Percentiles rank a stretch among this genome's conserved stretches.
phyloP scores from a whole-genome alignment of 768 basidiomycete species.

The Amanita thiersii region DNA sequence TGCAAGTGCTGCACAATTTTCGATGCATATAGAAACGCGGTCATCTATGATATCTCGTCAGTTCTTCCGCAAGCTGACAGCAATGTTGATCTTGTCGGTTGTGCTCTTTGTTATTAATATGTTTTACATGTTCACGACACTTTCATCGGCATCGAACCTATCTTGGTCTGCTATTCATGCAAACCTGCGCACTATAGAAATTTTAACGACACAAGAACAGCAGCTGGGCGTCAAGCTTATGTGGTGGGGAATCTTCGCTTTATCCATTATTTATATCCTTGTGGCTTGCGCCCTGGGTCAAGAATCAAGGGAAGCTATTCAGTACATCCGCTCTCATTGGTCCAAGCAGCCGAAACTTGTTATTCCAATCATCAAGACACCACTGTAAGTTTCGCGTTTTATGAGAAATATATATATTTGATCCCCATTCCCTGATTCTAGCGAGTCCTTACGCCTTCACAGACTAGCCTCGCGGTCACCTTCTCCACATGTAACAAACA shows the following conservation, averaged over 20 bases:
- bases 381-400: background rate
- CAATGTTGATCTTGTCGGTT: constrained; percentile 35
- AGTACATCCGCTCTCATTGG: constrained; percentile 20
- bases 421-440: background rate
- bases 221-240: constrained; percentile 18
- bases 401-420: background rate
- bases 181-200: constrained; percentile 26
- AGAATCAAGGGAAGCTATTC: constrained; percentile 25
- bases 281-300: constrained; percentile 29
- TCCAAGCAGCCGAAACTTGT: background rate
- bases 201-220: constrained; percentile 18
- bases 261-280: constrained; percentile 30
- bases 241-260: constrained; percentile 33
- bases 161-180: constrained; percentile 42
- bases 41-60: constrained; percentile 32
- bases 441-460: background rate
- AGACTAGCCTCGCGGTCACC: background rate
- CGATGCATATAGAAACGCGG: constrained; percentile 29
- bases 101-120: constrained; percentile 31
- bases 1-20: constrained; percentile 18
- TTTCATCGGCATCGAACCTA: constrained; percentile 26
- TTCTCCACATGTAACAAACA: background rate
- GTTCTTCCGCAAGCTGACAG: constrained; percentile 50
- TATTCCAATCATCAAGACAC: background rate
- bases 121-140: constrained; percentile 28